Conservation (phyloP, 2,329 filamentous ascomycete genomes). For the Lasiodiplodia sp. region DNA sequence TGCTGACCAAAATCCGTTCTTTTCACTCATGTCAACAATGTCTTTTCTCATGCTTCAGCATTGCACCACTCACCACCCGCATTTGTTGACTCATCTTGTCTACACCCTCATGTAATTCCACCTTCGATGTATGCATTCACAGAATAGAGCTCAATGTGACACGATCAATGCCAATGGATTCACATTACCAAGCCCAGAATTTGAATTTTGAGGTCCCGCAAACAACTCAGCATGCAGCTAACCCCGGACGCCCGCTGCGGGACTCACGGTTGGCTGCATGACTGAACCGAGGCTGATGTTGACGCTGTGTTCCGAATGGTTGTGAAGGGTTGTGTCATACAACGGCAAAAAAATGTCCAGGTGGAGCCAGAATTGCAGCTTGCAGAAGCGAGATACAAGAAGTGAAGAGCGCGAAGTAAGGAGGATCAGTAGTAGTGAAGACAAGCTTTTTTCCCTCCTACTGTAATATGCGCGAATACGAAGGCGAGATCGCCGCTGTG, state of each 20-base stretch:
- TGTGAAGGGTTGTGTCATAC: background rate
- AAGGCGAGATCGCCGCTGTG: constrained; percentile 1
- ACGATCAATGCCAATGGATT: constrained; percentile 8
- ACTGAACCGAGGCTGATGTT: background rate
- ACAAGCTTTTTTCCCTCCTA: constrained; percentile 20
- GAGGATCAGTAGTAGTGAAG: constrained; percentile 18
- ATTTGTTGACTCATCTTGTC: constrained; percentile 11
- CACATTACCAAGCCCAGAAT: background rate
- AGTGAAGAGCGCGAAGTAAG: background rate
- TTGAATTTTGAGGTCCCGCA: constrained; percentile 15
- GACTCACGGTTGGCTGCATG: background rate
- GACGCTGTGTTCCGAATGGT: constrained; percentile 1
- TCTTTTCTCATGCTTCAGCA: constrained; percentile 16
- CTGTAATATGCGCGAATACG: constrained; percentile 18
- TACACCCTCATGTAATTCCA: constrained; percentile 16
- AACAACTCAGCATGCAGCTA: background rate
- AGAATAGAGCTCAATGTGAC: constrained; percentile 17
- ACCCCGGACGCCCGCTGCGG: background rate
- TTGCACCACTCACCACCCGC: constrained; percentile 17
- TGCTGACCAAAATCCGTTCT: background rate
- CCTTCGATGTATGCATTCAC: constrained; percentile 21
- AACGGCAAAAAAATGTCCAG: background rate
- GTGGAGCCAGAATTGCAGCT: background rate
- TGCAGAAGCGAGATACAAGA: constrained; percentile 7
- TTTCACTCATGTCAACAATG: constrained; percentile 17